Conservation (phyloP, 2,329 filamentous ascomycete species). For the Cladophialophora yegresii region DNA sequence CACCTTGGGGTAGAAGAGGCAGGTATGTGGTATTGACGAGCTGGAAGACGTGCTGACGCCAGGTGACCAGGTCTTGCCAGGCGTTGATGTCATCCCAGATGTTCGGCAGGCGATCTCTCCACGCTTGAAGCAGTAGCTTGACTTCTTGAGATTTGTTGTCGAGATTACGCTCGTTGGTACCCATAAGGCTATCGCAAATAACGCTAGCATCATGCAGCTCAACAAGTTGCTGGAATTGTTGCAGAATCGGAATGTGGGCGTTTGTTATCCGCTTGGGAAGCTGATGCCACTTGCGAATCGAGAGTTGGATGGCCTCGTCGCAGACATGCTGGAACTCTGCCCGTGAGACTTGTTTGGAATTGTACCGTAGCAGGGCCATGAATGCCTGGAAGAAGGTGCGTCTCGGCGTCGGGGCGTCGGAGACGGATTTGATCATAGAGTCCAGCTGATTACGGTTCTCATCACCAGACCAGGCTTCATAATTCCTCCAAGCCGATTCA, state of each 20-base stretch:
- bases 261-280: conserved; percentile 91
- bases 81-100: conserved; percentile 99
- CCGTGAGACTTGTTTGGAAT: conserved; percentile 78
- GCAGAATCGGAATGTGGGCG: conserved; percentile 88
- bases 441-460: conserved; percentile 88
- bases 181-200: conserved; percentile 86
- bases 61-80: conserved; percentile 99
- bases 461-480: conserved; percentile 88
- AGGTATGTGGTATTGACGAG: conserved; percentile 96
- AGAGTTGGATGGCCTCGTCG: conserved; percentile 95
- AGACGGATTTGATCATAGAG: conserved; percentile 91
- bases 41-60: conserved; percentile 98
- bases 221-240: conserved; percentile 97
- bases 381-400: conserved; percentile 98
- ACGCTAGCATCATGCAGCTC: conserved; percentile 97
- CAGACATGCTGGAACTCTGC: conserved; percentile 86
- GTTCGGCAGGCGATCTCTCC: conserved; percentile 93
- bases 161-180: conserved; percentile 80
- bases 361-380: conserved; percentile 91
- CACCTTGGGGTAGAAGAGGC: conserved; percentile 72
- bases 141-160: conserved; percentile 95
- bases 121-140: conserved; percentile 88
- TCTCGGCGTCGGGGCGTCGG: conserved; percentile 92
- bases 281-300: conserved; percentile 98
- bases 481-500: conserved; percentile 92